phyloP scores from a whole-genome alignment of 2,329 filamentous ascomycete species.

The Pezicula radicicola region DNA sequence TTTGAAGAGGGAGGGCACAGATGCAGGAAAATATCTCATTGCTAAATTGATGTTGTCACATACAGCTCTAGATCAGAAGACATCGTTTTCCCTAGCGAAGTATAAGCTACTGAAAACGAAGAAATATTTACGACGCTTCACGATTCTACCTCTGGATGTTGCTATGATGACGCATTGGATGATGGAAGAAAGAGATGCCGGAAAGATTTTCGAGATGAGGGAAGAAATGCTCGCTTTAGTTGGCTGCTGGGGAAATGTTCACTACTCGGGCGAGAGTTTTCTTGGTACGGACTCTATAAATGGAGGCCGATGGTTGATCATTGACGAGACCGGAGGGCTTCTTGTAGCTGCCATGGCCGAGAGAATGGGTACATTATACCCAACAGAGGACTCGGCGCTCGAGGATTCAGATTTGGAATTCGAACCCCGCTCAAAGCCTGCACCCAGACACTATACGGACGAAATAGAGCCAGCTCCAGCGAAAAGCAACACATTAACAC shows the following conservation, averaged over 20 bases:
- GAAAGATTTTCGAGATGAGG: constrained; percentile 79
- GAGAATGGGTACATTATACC: constrained; percentile 63
- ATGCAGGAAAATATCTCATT: constrained; percentile 84
- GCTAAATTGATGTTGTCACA: constrained; percentile 91
- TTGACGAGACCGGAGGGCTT: constrained; percentile 70
- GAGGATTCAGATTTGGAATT: constrained; percentile 6
- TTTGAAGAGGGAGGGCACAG: constrained; percentile 68
- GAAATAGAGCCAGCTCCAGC: constrained; percentile 15
- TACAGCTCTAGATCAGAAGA: constrained; percentile 89
- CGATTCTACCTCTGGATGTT: constrained; percentile 79
- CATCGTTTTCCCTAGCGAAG: constrained; percentile 87
- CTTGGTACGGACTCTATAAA: constrained; percentile 17
- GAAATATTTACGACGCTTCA: constrained; percentile 90
- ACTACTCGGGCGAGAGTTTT: constrained; percentile 44
- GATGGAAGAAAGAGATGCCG: constrained; percentile 74
- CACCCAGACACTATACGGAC: not conserved
- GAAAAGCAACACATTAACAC: constrained; percentile 67
- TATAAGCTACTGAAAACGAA: constrained; percentile 92
- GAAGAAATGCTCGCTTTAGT: constrained; percentile 80
- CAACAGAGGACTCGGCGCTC: constrained; percentile 10
- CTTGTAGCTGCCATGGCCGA: constrained; percentile 69
- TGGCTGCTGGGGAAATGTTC: constrained; percentile 87
- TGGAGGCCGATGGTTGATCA: constrained; percentile 61
- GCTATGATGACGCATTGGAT: constrained; percentile 73
- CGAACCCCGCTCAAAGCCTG: constrained; percentile 2